These are phyloP conservation scores for Pseudodiploospora longispora DNA, from an alignment of 2,329 filamentous ascomycete species.

Conservation along the genomic window DNA sequence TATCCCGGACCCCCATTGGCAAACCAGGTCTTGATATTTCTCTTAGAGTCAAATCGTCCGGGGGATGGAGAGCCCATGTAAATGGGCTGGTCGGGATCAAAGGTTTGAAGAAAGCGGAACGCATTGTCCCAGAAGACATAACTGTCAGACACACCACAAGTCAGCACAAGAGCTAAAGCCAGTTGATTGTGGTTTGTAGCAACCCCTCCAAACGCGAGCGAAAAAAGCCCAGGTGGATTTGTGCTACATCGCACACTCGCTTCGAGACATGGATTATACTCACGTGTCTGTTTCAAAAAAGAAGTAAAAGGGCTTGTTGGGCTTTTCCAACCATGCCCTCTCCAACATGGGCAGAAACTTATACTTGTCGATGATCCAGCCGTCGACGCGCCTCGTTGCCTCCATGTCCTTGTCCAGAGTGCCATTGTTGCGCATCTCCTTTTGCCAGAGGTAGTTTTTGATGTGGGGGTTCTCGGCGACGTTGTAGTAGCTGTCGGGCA, in stretches of 20 bases:
- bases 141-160: not conserved
- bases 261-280: slow-evolving; percentile 24
- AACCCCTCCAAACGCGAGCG: not conserved
- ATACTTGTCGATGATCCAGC: slow-evolving; percentile 49
- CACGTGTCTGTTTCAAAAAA: slow-evolving; percentile 50
- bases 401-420: slow-evolving; percentile 22
- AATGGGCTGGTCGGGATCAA: slow-evolving; percentile 33
- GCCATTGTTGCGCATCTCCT: slow-evolving; percentile 24
- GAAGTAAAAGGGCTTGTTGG: slow-evolving; percentile 45
- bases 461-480: slow-evolving; percentile 26
- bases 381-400: slow-evolving; percentile 25
- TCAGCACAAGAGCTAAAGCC: not conserved
- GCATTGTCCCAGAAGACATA: slow-evolving; percentile 27
- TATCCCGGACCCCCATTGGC: slow-evolving; percentile 42
- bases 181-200: not conserved
- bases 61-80: slow-evolving; percentile 44
- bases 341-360: slow-evolving; percentile 51
- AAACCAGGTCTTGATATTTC: slow-evolving; percentile 32
- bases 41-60: slow-evolving; percentile 23
- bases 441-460: slow-evolving; percentile 32
- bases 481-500: slow-evolving; percentile 32
- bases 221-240: too few species aligned
- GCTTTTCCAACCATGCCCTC: slow-evolving; percentile 37
- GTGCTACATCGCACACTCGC: not conserved
- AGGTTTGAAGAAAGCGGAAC: slow-evolving; percentile 40